Base-by-base conservation (phyloP, 306 rosid genomes). In the Dalbergia cultrata region DNA sequence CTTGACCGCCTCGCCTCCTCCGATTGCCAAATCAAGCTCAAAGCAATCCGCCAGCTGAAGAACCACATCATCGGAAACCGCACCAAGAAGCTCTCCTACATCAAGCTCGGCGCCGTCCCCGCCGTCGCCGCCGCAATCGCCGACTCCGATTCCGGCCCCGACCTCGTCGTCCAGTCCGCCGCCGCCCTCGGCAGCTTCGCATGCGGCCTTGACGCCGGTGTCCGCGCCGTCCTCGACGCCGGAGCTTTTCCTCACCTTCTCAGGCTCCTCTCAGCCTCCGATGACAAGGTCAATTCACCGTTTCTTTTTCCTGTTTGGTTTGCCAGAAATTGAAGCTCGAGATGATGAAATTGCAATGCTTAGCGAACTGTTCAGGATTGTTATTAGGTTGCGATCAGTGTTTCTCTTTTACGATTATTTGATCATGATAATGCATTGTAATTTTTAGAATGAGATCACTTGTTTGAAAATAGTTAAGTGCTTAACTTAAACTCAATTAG, bases 41-140 rank as follows among this genome's bases (percentile, higher is more conserved):
- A 89, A 79, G 91, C 95, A 16, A 88, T 89, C 82, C 76, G 95
- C 39, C 91, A 90, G 81, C 81, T 90, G 54, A 90, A 90, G 84
- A 90, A 90, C 52, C 89, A 81, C 79, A 91, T 91, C 79, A 91
- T 91, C 78, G 93, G 91, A 1, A 91, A 91, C 78, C 95, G 90
- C 37, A 91, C 95, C 43, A 89, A 89, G 87, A 91, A 91, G 78
- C 90, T 91, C 35, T 82, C 81, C 50, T 91, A 82, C 87, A 57
- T 91, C 84, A 87, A 91, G 85, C 89, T 87, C 60, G 95, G 89
- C 19, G 74, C 83, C 5, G 90, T 89, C 52, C 90, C 95, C 0
- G 80, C 87, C 19, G 60, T 69, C 2, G 74, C 74, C 2, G 21
- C 74, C 5, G 63, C 87, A 50, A 84, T 88, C 44, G 76, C 89